Base-by-base conservation (phyloP, 2,329 filamentous ascomycete genomes). In the Cytospora piceae region DNA sequence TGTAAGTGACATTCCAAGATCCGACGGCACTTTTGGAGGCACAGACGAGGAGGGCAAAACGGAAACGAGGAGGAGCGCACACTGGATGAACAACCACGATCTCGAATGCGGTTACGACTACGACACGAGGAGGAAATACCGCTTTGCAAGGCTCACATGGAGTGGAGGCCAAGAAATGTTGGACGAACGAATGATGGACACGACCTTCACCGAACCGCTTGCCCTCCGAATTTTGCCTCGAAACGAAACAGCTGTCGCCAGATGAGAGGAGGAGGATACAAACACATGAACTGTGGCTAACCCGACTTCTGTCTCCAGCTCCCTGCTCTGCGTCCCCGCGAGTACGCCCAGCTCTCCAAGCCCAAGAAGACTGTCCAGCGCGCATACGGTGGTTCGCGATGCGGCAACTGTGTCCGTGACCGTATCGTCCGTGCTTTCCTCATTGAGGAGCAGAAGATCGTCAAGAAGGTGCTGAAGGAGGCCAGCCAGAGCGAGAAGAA, bases 381-480 rank as follows among this genome's bases (percentile, higher is more conserved):
- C 77, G 94, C 95, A 78, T 99, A 99, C 82, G 94, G 95, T 82
- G 95, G 95, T 79, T 97, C 94, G 77, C 92, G 95, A 88, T 99
- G 95, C 87, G 93, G 91, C 79, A 95, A 93, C 88, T 99, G 95
- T 83, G 95, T 99, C 75, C 94, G 94, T 83, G 95, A 99, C 87
- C 91, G 95, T 76, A 92, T 99, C 75, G 93, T 97, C 58, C 93
- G 95, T 76, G 95, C 95, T 72, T 99, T 99, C 90, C 85, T 99
- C 81, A 98, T 99, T 74, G 96, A 99, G 87, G 95, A 99, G 90
- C 95, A 99, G 88, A 99, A 99, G 92, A 98, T 99, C 77, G 95
- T 99, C 84, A 99, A 99, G 93, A 99, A 99, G 92, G 95, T 99
- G 77, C 89, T 98, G 81, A 97, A 97, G 91, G 94, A 98, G 88